Evolutionary conservation across 805 yeast genomes (phyloP), one percentile per base, ranked within the genome.

Genomic region (Candida maesae): DNA sequence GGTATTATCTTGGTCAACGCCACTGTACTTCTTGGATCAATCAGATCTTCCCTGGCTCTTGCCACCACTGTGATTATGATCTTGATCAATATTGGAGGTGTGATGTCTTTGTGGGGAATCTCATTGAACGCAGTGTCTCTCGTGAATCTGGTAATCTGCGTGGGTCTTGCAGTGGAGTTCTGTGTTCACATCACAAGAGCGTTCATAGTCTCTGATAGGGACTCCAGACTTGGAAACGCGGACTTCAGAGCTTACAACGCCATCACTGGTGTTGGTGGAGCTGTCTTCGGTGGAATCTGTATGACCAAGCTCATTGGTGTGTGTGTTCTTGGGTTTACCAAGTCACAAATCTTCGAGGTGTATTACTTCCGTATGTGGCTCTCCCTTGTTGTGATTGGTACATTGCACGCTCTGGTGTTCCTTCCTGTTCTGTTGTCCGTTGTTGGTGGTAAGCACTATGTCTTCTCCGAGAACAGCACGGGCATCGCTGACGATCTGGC

Each of bases 361-460:
- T 91, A 87, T 62, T 91, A 93, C 60, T 91, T 91, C 70, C 68
- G 95, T 46, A 90, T 91, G 96, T 91, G 98, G 98, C 64, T 85
- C 11, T 70, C 89, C 1, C 68, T 91, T 45, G 82, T 91, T 8
- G 46, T 84, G 2, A 67, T 85, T 41, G 96, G 95, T 1, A 78
- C 90, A 0, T 49, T 84, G 1, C 97, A 91, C 59, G 76, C 93
- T 4, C 68, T 91, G 38, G 71, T 85, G 28, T 76, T 91, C 42
- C 66, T 91, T 38, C 99, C 99, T 0, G 76, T 87, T 5, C 59
- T 83, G 20, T 66, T 91, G 29, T 73, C 87, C 19, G 63, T 69
- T 38, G 67, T 71, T 50, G 95, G 93, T 10, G 84, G 86, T 11
- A 62, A 66, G 33, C 74, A 76, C 27, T 80, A 76, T 51, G 59